Evolutionary conservation across 2,329 filamentous ascomycete species (phyloP), one percentile per base, ranked within the genome.

Genomic region (Pseudopithomyces chartarum): DNA sequence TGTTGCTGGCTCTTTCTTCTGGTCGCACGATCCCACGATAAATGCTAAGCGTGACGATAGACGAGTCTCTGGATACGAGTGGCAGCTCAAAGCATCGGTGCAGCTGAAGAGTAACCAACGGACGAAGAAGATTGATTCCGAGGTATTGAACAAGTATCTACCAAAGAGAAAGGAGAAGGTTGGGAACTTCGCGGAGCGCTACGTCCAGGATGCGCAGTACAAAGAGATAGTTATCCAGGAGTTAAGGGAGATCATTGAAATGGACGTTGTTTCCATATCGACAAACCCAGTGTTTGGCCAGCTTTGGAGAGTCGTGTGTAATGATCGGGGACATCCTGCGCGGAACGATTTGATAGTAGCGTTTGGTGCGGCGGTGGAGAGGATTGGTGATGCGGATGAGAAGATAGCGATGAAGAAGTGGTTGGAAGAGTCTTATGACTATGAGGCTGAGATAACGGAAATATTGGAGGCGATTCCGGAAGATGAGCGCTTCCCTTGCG

Each of bases 341-440:
- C 77, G 81, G 3, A 75, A 81, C 40, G 68, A 62, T 1, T 71
- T 84, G 1, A 72, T 82, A 15, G 57, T 73, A n/a, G 63, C 72
- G 0, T 83, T 84, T 52, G 74, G 79, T 1, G 54, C 63, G 0
- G 59, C 74, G n/a, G 73, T 82, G 1, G 74, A 79, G 5, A 67
- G 59, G 1, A 74, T 82, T 23, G 20, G 45, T 0, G 53, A 77
- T 26, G 32, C 42, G 0, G 61, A 70, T 0, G 72, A 79, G 39
- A 81, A 77, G 58, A 55, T 50, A 0, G 66, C 68, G 0, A 78
- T 83, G 77, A 80, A 78, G 62, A 57, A 54, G 0, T 85, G 82
- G 82, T 69, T 84, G 2, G 80, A 80, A 11, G 80, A 80, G 54
- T 84, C 81, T 1, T 84, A 84, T 61, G 78, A 84, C 62, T 80